phyloP scores from a whole-genome alignment of 2,329 filamentous ascomycete genomes.

The Pseudodiploospora longispora region DNA sequence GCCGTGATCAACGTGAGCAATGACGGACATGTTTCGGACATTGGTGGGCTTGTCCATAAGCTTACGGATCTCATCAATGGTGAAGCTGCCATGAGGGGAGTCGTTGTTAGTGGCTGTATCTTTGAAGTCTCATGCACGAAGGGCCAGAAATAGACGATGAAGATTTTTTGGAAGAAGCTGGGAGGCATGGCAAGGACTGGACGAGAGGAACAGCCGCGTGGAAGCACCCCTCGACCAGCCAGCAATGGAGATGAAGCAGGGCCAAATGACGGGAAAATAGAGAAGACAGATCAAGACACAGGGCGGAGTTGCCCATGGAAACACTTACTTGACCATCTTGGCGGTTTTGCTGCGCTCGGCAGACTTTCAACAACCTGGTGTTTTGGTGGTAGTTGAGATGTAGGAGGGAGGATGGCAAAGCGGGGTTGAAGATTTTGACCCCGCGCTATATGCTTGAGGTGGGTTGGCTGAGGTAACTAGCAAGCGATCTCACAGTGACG shows the following conservation, averaged over 20 bases:
- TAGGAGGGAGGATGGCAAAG: constrained; percentile 26
- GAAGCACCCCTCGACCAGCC: too few relatives aligned
- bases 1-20: constrained; percentile 99
- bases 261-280: neutral
- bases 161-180: too few relatives aligned
- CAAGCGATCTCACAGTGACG: constrained; percentile 23
- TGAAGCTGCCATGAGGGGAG: constrained; percentile 64
- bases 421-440: constrained; percentile 38
- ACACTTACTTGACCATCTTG: constrained; percentile 99
- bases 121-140: too few relatives aligned
- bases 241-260: too few relatives aligned
- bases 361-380: constrained; percentile 30
- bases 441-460: constrained; percentile 25
- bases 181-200: too few relatives aligned
- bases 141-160: too few relatives aligned
- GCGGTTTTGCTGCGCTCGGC: constrained; percentile 58
- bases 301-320: constrained; percentile 2
- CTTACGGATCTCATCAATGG: constrained; percentile 81
- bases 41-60: constrained; percentile 74
- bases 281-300: constrained; percentile 7
- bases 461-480: constrained; percentile 10
- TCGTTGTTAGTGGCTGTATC: constrained; percentile 38
- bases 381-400: constrained; percentile 17
- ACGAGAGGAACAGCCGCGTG: too few relatives aligned
- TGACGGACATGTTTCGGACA: constrained; percentile 97